Evolutionary conservation across 768 basidiomycete species (phyloP).

Genomic region (Suillus subaureus): DNA sequence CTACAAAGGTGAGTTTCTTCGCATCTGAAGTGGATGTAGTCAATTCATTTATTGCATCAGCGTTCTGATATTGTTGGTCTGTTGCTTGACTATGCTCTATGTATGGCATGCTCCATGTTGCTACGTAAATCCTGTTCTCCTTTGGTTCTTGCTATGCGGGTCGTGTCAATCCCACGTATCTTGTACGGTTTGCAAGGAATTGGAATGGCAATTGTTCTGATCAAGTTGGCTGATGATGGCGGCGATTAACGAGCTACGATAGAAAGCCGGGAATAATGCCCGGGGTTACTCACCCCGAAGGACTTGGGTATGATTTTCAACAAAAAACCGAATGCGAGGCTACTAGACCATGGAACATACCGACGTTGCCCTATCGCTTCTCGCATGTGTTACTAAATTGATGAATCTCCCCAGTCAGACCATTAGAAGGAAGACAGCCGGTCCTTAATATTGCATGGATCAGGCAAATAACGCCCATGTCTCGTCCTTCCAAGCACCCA

Average conservation of each 20-base stretch:
- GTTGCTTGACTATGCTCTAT: neutral
- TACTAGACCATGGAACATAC: neutral
- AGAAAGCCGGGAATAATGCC: neutral
- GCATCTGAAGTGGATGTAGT: neutral
- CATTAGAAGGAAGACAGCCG: neutral
- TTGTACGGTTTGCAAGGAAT: neutral
- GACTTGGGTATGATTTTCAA: neutral
- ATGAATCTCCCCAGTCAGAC: neutral
- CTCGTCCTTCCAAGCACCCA: neutral
- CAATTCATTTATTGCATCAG: neutral
- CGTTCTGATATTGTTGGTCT: neutral
- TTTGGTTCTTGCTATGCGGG: neutral
- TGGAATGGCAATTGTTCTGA: too few species aligned
- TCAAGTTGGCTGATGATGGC: neutral
- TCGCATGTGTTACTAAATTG: too few species aligned
- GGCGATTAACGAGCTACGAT: neutral
- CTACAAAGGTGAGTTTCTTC: constrained; percentile 3
- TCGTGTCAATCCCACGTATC: neutral
- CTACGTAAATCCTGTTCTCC: neutral
- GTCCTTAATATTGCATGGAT: neutral
- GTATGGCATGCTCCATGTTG: neutral
- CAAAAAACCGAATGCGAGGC: neutral
- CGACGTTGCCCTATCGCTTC: neutral
- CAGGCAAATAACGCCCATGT: neutral
- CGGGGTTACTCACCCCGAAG: neutral